A percentile compares a stretch with the other conserved stretches of the same genome.
Conservation (phyloP, 2,329 filamentous ascomycete genomes). For the Diaporthe caulivora region DNA sequence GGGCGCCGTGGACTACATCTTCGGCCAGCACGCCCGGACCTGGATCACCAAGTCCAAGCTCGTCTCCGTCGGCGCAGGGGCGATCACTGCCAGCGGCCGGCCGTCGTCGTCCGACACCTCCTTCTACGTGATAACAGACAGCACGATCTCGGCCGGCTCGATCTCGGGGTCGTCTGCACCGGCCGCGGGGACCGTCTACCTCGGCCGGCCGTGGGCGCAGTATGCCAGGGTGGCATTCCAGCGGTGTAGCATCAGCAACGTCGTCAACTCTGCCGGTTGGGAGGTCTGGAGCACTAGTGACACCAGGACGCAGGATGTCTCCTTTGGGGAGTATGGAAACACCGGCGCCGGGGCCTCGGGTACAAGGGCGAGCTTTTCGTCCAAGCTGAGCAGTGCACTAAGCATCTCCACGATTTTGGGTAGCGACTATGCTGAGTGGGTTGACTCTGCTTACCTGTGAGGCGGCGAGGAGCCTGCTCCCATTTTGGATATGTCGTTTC, state of each 20-base stretch:
- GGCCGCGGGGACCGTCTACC: slow-evolving; percentile 56
- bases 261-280: slow-evolving; percentile 68
- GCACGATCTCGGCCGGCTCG: slow-evolving; percentile 54
- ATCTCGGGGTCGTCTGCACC: slow-evolving; percentile 49
- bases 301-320: slow-evolving; percentile 61
- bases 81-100: slow-evolving; percentile 60
- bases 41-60: slow-evolving; percentile 68
- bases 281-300: slow-evolving; percentile 58
- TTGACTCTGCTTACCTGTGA: slow-evolving; percentile 38
- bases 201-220: slow-evolving; percentile 65
- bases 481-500: no score
- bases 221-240: slow-evolving; percentile 65
- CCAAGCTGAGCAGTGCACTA: slow-evolving; percentile 47
- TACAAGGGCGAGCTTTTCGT: slow-evolving; percentile 60
- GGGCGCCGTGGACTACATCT: slow-evolving; percentile 71
- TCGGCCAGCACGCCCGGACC: slow-evolving; percentile 63
- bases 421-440: slow-evolving; percentile 37
- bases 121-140: slow-evolving; percentile 69
- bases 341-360: slow-evolving; percentile 62
- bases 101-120: slow-evolving; percentile 51
- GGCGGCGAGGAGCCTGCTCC: neutral
- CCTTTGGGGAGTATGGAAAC: slow-evolving; percentile 66
- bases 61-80: slow-evolving; percentile 59
- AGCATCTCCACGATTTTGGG: slow-evolving; percentile 50
- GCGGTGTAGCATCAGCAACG: slow-evolving; percentile 55